Conservation (phyloP, 169 alveolate genomes). For the Cystoisospora suis region DNA sequence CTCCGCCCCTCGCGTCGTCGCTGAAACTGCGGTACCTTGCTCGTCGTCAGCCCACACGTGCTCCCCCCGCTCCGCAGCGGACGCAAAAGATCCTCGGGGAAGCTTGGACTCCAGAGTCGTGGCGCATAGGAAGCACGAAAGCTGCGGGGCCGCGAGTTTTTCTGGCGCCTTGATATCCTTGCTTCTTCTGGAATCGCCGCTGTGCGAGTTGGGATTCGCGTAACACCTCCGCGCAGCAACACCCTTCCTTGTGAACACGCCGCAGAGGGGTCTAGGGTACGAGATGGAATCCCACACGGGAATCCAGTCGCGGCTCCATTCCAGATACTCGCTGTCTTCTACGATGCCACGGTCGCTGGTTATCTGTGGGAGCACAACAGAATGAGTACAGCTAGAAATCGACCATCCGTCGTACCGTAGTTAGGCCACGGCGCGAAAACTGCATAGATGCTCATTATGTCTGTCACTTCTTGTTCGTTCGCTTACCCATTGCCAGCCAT, state of each 20-base stretch:
- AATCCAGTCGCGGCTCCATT: conserved; percentile 24
- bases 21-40: neutral
- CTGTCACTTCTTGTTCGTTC: too few species aligned
- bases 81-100: neutral
- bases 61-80: neutral
- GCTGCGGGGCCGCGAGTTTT: neutral
- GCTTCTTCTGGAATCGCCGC: neutral
- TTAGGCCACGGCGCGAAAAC: too few species aligned
- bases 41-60: neutral
- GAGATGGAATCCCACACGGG: conserved; percentile 26
- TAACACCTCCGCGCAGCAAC: conserved; percentile 25
- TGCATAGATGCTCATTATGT: too few species aligned
- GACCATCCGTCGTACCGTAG: too few species aligned
- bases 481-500: conserved; percentile 37
- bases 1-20: neutral
- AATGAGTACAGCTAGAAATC: too few species aligned
- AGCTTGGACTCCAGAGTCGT: neutral
- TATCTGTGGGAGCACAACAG: conserved; percentile 8
- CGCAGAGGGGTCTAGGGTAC: conserved; percentile 5
- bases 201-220: neutral
- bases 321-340: neutral
- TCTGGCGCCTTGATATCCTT: neutral
- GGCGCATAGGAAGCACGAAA: conserved; percentile 21
- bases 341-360: conserved; percentile 2
- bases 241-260: conserved; percentile 19